Evolutionary conservation across 345 rosid species (phyloP).

Genomic region (Aurinia saxatilis): DNA sequence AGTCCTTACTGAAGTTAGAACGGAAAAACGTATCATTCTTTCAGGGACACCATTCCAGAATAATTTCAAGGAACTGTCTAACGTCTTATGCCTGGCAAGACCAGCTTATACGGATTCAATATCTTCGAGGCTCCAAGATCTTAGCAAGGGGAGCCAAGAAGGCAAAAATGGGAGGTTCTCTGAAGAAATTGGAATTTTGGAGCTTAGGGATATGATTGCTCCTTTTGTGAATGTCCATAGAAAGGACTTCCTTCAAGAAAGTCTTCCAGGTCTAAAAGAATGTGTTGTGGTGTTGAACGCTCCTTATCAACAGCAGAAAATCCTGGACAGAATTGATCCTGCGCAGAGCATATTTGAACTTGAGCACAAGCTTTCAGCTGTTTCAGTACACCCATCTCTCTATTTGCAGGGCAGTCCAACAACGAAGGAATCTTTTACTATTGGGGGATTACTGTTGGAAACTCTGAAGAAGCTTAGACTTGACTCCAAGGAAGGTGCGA

Average conservation of each 20-base stretch:
- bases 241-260: slow-evolving; percentile 50
- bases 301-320: slow-evolving; percentile 32
- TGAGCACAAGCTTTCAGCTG: slow-evolving; percentile 34
- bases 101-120: slow-evolving; percentile 33
- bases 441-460: neutral
- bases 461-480: slow-evolving; percentile 22
- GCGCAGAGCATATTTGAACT: slow-evolving; percentile 6
- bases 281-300: slow-evolving; percentile 51
- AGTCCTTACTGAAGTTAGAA: slow-evolving; percentile 42
- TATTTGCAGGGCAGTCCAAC: slow-evolving; percentile 11
- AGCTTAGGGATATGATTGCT: slow-evolving; percentile 29
- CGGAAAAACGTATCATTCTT: slow-evolving; percentile 56
- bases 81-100: slow-evolving; percentile 44
- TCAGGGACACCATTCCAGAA: slow-evolving; percentile 90
- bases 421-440: neutral
- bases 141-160: slow-evolving; percentile 27
- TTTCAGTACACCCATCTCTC: slow-evolving; percentile 60
- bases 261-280: slow-evolving; percentile 61
- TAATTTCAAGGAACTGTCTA: slow-evolving; percentile 59
- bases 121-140: slow-evolving; percentile 20
- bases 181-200: slow-evolving; percentile 31
- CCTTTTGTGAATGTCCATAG: slow-evolving; percentile 67
- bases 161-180: slow-evolving; percentile 26
- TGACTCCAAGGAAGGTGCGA: slow-evolving; percentile 44
- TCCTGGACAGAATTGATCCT: slow-evolving; percentile 33